Evolutionary conservation across 768 basidiomycete species (phyloP).

Genomic region (Mycena maculata): DNA sequence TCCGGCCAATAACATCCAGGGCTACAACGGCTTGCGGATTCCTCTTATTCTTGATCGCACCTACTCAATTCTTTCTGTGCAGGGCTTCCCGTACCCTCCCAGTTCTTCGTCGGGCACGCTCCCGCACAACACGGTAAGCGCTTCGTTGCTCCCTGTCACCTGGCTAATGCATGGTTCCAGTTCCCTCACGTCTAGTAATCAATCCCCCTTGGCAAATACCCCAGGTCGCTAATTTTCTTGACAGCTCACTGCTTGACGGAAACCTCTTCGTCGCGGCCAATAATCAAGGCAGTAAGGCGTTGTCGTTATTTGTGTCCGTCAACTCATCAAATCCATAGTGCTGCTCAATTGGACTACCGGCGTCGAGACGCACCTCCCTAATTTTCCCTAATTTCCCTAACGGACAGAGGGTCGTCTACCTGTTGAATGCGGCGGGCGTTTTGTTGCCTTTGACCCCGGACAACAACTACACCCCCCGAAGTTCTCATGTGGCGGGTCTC

Average conservation of each 20-base stretch:
- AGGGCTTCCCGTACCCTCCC: conserved; percentile 29
- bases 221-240: background rate
- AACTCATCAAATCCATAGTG: conserved; percentile 20
- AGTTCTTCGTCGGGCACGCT: conserved; percentile 33
- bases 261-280: conserved; percentile 41
- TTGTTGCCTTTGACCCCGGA: conserved; percentile 44
- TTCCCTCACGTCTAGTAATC: conserved; percentile 30
- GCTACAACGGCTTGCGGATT: conserved; percentile 15
- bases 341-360: conserved; percentile 41
- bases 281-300: conserved; percentile 34
- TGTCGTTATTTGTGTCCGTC: background rate
- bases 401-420: conserved; percentile 36
- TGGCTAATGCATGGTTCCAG: background rate
- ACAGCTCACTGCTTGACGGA: conserved; percentile 36
- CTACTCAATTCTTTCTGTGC: background rate
- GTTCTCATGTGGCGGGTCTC: conserved; percentile 45
- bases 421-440: conserved; percentile 34
- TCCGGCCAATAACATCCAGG: conserved; percentile 32
- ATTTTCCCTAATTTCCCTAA: conserved; percentile 45
- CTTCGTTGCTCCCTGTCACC: background rate
- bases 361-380: conserved; percentile 40
- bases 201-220: background rate
- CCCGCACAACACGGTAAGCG: conserved; percentile 28
- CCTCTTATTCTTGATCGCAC: background rate
- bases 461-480: conserved; percentile 43